phyloP scores from a whole-genome alignment of 2,329 filamentous ascomycete species.

The Neophaeococcomyces mojaviensis region DNA sequence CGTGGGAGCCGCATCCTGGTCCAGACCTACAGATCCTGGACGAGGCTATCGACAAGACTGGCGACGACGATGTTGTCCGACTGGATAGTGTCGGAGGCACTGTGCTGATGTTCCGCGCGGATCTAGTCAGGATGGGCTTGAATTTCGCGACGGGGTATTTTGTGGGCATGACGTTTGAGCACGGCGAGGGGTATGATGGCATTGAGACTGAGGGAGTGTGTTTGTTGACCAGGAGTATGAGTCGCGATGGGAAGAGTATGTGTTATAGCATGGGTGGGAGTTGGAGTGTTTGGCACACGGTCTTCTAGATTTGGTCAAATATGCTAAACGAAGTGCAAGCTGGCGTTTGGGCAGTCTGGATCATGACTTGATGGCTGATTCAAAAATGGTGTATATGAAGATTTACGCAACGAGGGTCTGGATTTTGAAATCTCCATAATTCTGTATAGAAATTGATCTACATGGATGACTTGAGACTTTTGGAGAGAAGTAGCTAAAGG shows the following conservation, averaged over 20 bases:
- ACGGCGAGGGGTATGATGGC: slow-evolving; percentile 4
- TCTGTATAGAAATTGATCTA: too few species aligned
- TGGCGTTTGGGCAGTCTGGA: too few species aligned
- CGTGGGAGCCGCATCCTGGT: slow-evolving; percentile 3
- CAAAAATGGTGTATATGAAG: too few species aligned
- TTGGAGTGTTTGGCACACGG: slow-evolving; percentile 3
- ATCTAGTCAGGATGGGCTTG: slow-evolving; percentile 4
- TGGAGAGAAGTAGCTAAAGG: not conserved
- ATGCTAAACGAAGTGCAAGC: too few species aligned
- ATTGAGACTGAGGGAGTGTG: slow-evolving; percentile 6
- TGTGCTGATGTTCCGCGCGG: not conserved
- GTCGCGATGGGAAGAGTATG: not conserved
- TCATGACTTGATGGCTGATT: too few species aligned
- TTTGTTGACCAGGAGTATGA: slow-evolving; percentile 3
- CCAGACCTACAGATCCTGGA: not conserved
- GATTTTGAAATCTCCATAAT: too few species aligned
- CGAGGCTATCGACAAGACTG: not conserved
- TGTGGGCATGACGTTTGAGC: slow-evolving; percentile 5
- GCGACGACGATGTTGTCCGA: not conserved
- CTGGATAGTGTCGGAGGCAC: slow-evolving; percentile 5
- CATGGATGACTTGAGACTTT: too few species aligned
- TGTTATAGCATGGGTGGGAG: not conserved
- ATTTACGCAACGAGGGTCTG: too few species aligned
- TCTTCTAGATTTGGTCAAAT: not conserved
- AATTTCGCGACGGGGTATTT: slow-evolving; percentile 5